Evolutionary conservation across 257 asterid species (phyloP).

Genomic region (Mitragyna speciosa): DNA sequence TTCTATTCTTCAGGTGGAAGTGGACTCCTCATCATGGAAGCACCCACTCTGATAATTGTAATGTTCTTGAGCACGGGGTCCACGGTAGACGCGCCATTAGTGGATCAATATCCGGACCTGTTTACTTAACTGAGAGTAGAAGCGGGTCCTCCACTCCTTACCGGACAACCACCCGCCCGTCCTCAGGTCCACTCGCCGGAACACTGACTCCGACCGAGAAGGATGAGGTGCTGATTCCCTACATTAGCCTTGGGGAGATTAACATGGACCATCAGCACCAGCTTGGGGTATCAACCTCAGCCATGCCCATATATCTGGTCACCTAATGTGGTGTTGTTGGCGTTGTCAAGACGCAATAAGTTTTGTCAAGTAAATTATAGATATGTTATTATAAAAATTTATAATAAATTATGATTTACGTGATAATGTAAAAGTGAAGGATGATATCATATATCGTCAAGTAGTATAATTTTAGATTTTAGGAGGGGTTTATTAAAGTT

Average conservation of each 20-base stretch:
- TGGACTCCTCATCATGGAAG: conserved; percentile 11
- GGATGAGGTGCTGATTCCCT: conserved; percentile 55
- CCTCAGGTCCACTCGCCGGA: conserved; percentile 51
- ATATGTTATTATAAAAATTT: too few species aligned
- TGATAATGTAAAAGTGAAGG: too few species aligned
- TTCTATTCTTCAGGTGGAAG: conserved; percentile 49
- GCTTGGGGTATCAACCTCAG: conserved; percentile 38
- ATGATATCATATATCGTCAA: too few species aligned
- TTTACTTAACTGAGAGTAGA: conserved; percentile 71
- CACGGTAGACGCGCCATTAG: conserved; percentile 14
- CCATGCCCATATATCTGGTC: conserved; percentile 80
- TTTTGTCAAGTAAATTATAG: too few species aligned
- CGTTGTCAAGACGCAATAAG: too few species aligned
- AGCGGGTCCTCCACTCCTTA: conserved; percentile 61
- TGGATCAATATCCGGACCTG: conserved; percentile 62
- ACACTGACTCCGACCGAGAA: conserved; percentile 28
- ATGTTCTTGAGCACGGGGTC: neutral
- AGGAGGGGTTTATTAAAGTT: too few species aligned
- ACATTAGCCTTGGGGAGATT: conserved; percentile 68
- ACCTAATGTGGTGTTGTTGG: conserved; percentile 28
- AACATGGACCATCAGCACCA: conserved; percentile 45
- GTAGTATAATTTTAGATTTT: too few species aligned
- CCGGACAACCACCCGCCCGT: conserved; percentile 48
- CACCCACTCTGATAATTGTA: neutral
- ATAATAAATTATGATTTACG: too few species aligned